Evolutionary conservation across 495 filamentous ascomycete genomes (phyloP).

Genomic region (Aspergillus coremiiformis): DNA sequence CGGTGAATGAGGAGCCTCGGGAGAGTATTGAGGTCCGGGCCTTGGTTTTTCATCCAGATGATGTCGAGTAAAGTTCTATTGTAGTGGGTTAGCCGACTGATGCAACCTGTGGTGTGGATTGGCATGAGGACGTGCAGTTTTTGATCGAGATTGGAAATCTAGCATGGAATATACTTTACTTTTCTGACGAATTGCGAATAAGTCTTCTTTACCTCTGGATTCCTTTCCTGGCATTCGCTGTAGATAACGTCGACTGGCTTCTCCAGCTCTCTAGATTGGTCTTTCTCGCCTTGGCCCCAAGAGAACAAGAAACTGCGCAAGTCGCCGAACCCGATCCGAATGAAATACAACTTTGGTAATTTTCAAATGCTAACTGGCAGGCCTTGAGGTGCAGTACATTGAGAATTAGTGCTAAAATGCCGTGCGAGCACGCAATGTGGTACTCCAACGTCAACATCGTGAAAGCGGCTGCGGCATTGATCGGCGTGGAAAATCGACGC

Average conservation of each 20-base stretch:
- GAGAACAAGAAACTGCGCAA: too few relatives aligned
- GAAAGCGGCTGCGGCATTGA: slow-evolving; percentile 3
- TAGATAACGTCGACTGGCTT: too few relatives aligned
- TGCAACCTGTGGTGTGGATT: neutral
- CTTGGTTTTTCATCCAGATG: slow-evolving; percentile 49
- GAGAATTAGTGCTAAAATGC: slow-evolving; percentile 11
- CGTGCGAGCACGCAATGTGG: slow-evolving; percentile 37
- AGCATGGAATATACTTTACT: too few relatives aligned
- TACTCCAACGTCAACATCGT: slow-evolving; percentile 26
- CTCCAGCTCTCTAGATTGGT: too few relatives aligned
- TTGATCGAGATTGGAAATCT: too few relatives aligned
- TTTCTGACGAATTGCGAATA: too few relatives aligned
- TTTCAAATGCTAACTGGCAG: too few relatives aligned
- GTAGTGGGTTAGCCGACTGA: neutral
- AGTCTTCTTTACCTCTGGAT: too few relatives aligned
- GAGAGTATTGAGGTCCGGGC: slow-evolving; percentile 62
- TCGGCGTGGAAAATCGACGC: neutral
- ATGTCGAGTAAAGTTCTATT: slow-evolving; percentile 27
- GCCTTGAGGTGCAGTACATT: too few relatives aligned
- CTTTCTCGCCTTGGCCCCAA: too few relatives aligned
- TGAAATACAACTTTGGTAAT: neutral
- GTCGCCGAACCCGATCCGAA: too few relatives aligned
- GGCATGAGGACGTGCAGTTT: neutral
- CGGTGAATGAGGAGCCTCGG: slow-evolving; percentile 39
- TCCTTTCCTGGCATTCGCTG: too few relatives aligned